phyloP scores from a whole-genome alignment of 805 yeast species.

The Kregervanrija fluxuum region DNA sequence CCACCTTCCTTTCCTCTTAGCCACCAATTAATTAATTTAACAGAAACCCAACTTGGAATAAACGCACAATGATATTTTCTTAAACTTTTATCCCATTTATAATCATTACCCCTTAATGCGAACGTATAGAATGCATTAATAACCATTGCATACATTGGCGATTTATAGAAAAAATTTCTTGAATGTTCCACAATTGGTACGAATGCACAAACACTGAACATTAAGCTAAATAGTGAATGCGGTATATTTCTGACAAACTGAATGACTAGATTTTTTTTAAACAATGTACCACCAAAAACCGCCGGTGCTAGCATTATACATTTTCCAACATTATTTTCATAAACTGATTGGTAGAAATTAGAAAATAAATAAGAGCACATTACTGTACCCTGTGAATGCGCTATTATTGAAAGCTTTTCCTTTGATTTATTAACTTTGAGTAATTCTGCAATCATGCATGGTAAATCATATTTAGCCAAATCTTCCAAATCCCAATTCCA shows the following conservation, averaged over 20 bases:
- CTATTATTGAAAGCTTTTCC: slow-evolving; percentile 52
- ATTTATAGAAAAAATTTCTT: slow-evolving; percentile 43
- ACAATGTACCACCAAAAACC: slow-evolving; percentile 72
- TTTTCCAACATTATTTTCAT: slow-evolving; percentile 38
- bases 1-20: slow-evolving; percentile 43
- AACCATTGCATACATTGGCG: slow-evolving; percentile 48
- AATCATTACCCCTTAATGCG: slow-evolving; percentile 81
- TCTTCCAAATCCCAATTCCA: slow-evolving; percentile 93
- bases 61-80: slow-evolving; percentile 74
- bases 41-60: slow-evolving; percentile 77
- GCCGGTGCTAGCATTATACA: slow-evolving; percentile 88
- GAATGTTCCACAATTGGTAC: slow-evolving; percentile 64
- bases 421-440: slow-evolving; percentile 27
- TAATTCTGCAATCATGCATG: slow-evolving; percentile 62
- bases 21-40: slow-evolving; percentile 92
- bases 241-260: slow-evolving; percentile 52
- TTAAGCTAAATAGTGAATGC: slow-evolving; percentile 33
- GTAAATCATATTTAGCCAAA: slow-evolving; percentile 72
- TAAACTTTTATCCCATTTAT: slow-evolving; percentile 61
- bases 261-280: slow-evolving; percentile 57
- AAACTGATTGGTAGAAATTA: slow-evolving; percentile 32
- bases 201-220: slow-evolving; percentile 75
- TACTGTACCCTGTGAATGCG: slow-evolving; percentile 93
- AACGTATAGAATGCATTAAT: slow-evolving; percentile 82
- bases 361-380: slow-evolving; percentile 70